Conservation (phyloP, 2,329 filamentous ascomycete genomes). For the Byssoonygena ceratinophila region DNA sequence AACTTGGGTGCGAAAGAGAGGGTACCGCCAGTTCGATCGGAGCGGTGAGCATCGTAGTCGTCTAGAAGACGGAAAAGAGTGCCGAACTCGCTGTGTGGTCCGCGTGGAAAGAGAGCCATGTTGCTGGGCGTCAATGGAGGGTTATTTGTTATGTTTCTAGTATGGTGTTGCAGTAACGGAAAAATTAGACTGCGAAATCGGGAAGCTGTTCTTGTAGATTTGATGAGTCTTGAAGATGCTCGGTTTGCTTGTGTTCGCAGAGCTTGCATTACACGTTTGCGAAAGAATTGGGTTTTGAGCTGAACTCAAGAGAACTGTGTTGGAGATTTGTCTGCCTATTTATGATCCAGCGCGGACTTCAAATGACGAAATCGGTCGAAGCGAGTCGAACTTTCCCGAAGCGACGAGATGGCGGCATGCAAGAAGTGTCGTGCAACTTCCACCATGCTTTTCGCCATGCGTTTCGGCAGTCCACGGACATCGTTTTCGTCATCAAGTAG, state of each 20-base stretch:
- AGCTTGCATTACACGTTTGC: neutral
- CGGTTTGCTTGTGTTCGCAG: neutral
- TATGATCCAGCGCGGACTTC: neutral
- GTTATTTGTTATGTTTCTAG: neutral
- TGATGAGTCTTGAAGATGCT: neutral
- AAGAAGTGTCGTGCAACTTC: neutral
- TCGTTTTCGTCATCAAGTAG: neutral
- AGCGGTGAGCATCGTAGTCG: slow-evolving; percentile 33
- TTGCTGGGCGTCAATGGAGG: neutral
- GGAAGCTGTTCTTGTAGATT: neutral
- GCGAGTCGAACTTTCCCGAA: neutral
- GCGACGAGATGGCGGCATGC: neutral
- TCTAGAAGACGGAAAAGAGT: slow-evolving; percentile 40
- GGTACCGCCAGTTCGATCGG: slow-evolving; percentile 14
- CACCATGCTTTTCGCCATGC: neutral
- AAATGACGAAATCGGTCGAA: slow-evolving; percentile 2
- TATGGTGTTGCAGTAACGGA: neutral
- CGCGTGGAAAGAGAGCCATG: slow-evolving; percentile 16
- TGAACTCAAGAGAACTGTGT: neutral
- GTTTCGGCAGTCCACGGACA: neutral
- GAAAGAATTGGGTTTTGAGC: no score
- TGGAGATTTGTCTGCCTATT: neutral
- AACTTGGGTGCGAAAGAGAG: slow-evolving; percentile 36
- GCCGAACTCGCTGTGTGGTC: slow-evolving; percentile 29
- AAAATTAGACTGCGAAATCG: neutral